These are phyloP conservation scores for Halteria grandinella DNA, from an alignment of 73 alveolate species.

Conservation along the genomic window DNA sequence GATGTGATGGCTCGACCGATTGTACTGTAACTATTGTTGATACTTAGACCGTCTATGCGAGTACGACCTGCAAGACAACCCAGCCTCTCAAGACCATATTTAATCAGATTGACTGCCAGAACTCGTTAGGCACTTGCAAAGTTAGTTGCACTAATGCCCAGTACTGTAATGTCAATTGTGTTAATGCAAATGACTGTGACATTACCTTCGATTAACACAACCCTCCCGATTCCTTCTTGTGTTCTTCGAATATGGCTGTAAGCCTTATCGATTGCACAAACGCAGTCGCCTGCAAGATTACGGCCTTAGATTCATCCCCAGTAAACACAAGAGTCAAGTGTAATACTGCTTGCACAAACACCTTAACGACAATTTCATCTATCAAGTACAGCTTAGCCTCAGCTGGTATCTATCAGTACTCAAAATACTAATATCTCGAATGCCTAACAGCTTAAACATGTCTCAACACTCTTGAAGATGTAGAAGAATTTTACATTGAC, in stretches of 20 bases:
- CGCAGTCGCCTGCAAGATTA: neutral
- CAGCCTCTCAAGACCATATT: neutral
- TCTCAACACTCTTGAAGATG: conserved; percentile 3
- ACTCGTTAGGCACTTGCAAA: neutral
- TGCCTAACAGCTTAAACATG: conserved; percentile 4
- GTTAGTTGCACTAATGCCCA: neutral
- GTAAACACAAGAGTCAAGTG: conserved; percentile 1
- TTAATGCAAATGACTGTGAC: neutral
- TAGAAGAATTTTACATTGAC: conserved; percentile 15
- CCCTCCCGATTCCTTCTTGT: neutral
- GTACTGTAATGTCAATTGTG: conserved; percentile 10
- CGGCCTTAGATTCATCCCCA: neutral
- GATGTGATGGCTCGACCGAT: neutral
- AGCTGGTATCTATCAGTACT: neutral
- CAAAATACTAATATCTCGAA: neutral
- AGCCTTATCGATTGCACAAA: conserved; percentile 25
- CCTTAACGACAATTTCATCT: neutral
- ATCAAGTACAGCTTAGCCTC: neutral
- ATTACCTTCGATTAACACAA: neutral
- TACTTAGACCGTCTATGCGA: neutral
- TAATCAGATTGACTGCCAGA: conserved; percentile 16
- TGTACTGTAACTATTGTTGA: neutral
- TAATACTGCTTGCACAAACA: neutral
- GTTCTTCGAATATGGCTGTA: neutral
- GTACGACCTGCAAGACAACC: neutral